Base-by-base conservation (phyloP, 257 asterid genomes). In the Petunia secreta region DNA sequence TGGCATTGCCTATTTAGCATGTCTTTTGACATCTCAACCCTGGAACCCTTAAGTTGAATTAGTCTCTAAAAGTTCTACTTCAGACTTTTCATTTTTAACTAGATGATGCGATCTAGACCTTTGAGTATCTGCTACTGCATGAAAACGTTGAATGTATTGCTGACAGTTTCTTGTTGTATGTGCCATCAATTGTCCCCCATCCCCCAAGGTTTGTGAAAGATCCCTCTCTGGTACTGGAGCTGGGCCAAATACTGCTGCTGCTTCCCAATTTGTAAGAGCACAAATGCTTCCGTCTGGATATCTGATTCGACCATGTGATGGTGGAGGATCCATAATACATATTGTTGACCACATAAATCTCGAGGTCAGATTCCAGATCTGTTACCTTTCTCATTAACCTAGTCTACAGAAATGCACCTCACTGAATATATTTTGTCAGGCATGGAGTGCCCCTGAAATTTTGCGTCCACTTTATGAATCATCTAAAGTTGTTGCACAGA, bases 371-470 rank as follows among this genome's bases (percentile, higher is more conserved):
- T 63, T 25, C 44, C 40, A 7, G 40, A 14, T 15, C 57, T 8
- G 7, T 11, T 50, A 16, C 8, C 78, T 73, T 50, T 73, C 34
- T 73, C 59, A 2, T 50, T 54, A 73, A 11, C 34, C 59, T 73
- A 6, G 10, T 73, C 39, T 4, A 3, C 0, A 1, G 37, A 50
- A 13, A 60, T 50, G 46, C 62, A 73, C 8, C 5, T 73, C 78
- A 73, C 36, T 3, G 34, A 11, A 73, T 36, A 57, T 52, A 38
- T 79, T 48, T 40, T 84, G 25, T 64, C 88, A 96, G 99, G 98
- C 98, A 0, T 90, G 98, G 97, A 92, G 94, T 44, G 98, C 93
- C 84, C 99, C 99, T 1, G 99, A 96, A 89, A 98, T 96, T 82
- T 84, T 96, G 39, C 91, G 98, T 13, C 99, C 99, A 44, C 98